phyloP scores from a whole-genome alignment of 164 flowering plant genomes.

The Taxillus chinensis region DNA sequence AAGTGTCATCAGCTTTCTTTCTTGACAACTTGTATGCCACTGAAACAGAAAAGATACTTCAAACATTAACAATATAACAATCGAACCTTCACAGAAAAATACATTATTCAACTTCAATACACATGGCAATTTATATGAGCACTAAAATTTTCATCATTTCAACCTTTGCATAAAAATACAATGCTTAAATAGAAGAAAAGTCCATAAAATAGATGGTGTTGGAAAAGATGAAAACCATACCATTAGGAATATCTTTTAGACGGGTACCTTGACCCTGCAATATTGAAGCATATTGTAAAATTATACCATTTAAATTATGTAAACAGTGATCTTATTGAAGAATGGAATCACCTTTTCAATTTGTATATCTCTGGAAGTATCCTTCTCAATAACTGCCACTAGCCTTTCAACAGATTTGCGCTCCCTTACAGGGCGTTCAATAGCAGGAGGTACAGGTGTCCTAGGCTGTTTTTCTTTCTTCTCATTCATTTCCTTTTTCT shows the following conservation, averaged over 20 bases:
- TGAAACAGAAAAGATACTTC: conserved; percentile 40
- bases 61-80: too few relatives aligned
- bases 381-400: conserved; percentile 61
- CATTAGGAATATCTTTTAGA: conserved; percentile 85
- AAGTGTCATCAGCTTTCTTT: conserved; percentile 54
- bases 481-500: conserved; percentile 16
- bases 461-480: conserved; percentile 34
- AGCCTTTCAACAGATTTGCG: conserved; percentile 68
- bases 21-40: conserved; percentile 76
- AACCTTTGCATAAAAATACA: too few relatives aligned
- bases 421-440: conserved; percentile 70
- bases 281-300: not conserved
- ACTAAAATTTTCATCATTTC: too few relatives aligned
- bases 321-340: not conserved
- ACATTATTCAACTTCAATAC: too few relatives aligned
- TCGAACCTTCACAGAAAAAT: too few relatives aligned
- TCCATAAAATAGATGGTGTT: too few relatives aligned
- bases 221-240: conserved; percentile 17
- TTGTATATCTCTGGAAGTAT: conserved; percentile 42
- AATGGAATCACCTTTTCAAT: conserved; percentile 48
- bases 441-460: conserved; percentile 32
- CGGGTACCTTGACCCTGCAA: conserved; percentile 86
- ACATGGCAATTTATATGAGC: too few relatives aligned
- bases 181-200: too few relatives aligned
- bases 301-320: too few relatives aligned